Evolutionary conservation across 2,329 filamentous ascomycete species (phyloP), one percentile per base, ranked within the genome.

Genomic region (Aspergillus proliferans): DNA sequence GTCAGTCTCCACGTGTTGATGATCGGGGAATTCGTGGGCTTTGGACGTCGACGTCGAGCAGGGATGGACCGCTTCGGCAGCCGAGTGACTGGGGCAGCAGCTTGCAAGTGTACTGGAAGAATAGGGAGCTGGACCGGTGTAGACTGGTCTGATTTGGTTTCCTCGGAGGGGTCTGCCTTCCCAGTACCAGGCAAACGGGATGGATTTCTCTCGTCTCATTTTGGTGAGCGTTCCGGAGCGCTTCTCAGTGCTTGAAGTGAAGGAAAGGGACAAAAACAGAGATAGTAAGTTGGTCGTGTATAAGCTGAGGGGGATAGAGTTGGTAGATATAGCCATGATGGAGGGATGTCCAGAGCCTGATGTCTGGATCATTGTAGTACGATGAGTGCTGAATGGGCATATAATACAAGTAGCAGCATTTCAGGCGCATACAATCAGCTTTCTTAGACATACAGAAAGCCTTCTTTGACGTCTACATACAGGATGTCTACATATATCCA

Each of bases 111-210:
- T 21, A 24, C 21, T 19, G 21, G 19, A 24, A 14, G 40, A 42
- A 10, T 19, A 19, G 24, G 15, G 6, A 9, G 2, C n/a, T 14
- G 46, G 6, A 61, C 53, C 22, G 38, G 38, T 40, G 9, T 40
- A 40, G 38, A 40, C 38, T 10, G 38, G 38, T 2, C 38, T 19
- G 38, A 22, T 40, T 22, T 40, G 38, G 15, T 21, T 40, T 40
- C 18, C 52, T 33, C 52, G 54, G 34, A 58, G 48, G 8, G 59
- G 44, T 38, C 59, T 58, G 47, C 58, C 57, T 19, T 51, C 44
- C 57, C 55, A 62, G 48, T 59, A 61, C 57, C 58, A 61, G 19
- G 43, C 45, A 28, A 52, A 61, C 21, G 59, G 60, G 7, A 61
- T 51, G 43, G 22, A 21, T 15, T n/a, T 42, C 19, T 47, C 38